These are phyloP conservation scores for Chlamydomonas schloesseri DNA, from an alignment of 139 green algal genomes.

Conservation along the genomic window DNA sequence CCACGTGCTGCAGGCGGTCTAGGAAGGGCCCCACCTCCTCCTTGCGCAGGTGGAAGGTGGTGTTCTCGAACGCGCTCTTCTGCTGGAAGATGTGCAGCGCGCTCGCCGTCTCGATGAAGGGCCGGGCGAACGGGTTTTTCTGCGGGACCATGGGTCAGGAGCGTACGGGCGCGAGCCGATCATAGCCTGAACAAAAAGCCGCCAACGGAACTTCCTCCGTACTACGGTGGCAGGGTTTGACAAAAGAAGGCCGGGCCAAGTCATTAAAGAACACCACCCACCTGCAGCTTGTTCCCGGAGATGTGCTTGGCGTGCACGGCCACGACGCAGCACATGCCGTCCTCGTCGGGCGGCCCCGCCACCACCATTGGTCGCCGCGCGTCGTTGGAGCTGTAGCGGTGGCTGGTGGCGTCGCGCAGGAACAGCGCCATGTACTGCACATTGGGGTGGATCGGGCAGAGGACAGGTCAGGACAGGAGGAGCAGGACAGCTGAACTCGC, in stretches of 20 bases:
- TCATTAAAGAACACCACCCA: not conserved
- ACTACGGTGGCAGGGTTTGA: too few relatives aligned
- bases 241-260: too few relatives aligned
- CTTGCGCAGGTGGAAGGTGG: constrained; percentile 44
- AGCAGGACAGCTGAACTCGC: too few relatives aligned
- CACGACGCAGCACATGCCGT: constrained; percentile 52
- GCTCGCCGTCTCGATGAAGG: constrained; percentile 43
- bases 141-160: constrained; percentile 7
- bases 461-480: not conserved
- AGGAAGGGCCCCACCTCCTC: constrained; percentile 34
- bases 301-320: constrained; percentile 50
- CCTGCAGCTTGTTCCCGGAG: constrained; percentile 50
- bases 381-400: constrained; percentile 15
- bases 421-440: constrained; percentile 45
- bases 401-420: constrained; percentile 44
- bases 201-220: too few relatives aligned
- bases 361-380: constrained; percentile 46
- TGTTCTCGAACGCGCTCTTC: constrained; percentile 46
- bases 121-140: constrained; percentile 55
- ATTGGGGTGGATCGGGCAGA: not conserved
- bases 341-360: constrained; percentile 49
- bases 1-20: constrained; percentile 27
- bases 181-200: not conserved
- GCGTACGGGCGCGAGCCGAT: too few relatives aligned
- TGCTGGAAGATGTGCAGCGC: constrained; percentile 23